Conservation (phyloP, 305 asterid genomes). For the Fraxinus angustifolia region DNA sequence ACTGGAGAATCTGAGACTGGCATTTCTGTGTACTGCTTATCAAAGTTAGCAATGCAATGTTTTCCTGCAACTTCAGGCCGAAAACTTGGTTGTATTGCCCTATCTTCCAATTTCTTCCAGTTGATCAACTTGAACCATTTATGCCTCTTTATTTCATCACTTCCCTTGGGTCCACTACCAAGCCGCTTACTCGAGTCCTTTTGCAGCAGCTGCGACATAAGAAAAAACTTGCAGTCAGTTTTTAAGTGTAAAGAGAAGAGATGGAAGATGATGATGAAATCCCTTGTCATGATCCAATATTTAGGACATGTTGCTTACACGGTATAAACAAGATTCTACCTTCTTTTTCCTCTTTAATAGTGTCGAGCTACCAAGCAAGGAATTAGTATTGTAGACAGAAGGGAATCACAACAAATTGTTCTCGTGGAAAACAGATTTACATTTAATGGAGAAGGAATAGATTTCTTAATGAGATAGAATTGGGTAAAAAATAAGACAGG, state of each 20-base stretch:
- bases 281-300: not conserved
- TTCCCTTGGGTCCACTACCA: slow-evolving; percentile 53
- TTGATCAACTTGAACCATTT: slow-evolving; percentile 65
- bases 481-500: not conserved
- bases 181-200: slow-evolving; percentile 58
- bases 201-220: slow-evolving; percentile 34
- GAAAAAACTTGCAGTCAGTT: not conserved
- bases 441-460: not conserved
- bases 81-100: slow-evolving; percentile 54
- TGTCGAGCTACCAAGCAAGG: not conserved
- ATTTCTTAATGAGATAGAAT: not conserved
- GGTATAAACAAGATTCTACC: not conserved
- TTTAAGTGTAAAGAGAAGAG: not conserved
- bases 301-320: not conserved
- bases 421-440: not conserved
- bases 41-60: slow-evolving; percentile 69
- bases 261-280: not conserved
- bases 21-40: slow-evolving; percentile 62
- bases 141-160: slow-evolving; percentile 59
- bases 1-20: slow-evolving; percentile 56
- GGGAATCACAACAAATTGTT: not conserved
- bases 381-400: not conserved
- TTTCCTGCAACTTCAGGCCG: slow-evolving; percentile 56
- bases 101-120: slow-evolving; percentile 60
- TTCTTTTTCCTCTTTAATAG: not conserved